These are phyloP conservation scores for Ustilago hordei DNA, from an alignment of 1,284 basidiomycete species.

Conservation along the genomic window DNA sequence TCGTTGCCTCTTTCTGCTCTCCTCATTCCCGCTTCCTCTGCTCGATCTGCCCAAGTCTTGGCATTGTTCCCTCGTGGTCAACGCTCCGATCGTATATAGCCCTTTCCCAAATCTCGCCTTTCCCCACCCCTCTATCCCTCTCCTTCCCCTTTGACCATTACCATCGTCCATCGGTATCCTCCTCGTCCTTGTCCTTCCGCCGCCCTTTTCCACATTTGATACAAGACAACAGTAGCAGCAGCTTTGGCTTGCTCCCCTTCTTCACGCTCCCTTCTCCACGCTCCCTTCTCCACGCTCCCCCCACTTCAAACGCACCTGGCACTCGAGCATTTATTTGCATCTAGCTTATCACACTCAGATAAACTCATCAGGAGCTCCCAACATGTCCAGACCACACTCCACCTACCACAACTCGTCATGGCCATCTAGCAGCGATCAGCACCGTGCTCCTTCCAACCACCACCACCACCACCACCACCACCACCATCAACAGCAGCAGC, in stretches of 20 bases:
- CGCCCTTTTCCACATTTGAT: not conserved
- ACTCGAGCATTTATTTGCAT: not conserved
- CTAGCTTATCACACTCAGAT: not conserved
- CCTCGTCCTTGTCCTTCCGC: not conserved
- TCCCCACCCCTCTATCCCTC: slow-evolving; percentile 1
- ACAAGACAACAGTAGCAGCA: not conserved
- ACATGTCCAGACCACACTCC: slow-evolving; percentile 41
- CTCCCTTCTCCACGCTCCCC: no score
- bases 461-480: slow-evolving; percentile 30
- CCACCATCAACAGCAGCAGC: slow-evolving; percentile 22
- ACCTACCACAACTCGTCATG: slow-evolving; percentile 35
- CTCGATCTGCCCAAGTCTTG: slow-evolving; percentile 20
- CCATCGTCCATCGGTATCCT: slow-evolving; percentile 6
- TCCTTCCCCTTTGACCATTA: slow-evolving; percentile 21
- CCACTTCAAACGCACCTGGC: not conserved
- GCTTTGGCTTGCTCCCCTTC: not conserved
- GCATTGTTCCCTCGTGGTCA: slow-evolving; percentile 38
- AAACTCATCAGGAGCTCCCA: slow-evolving; percentile 18
- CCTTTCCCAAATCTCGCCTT: slow-evolving; percentile 1
- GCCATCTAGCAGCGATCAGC: slow-evolving; percentile 32
- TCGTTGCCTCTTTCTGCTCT: not conserved
- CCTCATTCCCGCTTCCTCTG: not conserved
- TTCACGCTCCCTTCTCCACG: not conserved
- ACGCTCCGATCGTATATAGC: slow-evolving; percentile 29
- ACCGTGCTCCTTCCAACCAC: slow-evolving; percentile 18